A percentile compares a stretch with the other conserved stretches of the same genome.
phyloP scores from a whole-genome alignment of 176 grass and related monocot species.

The Saccharum officinarum region DNA sequence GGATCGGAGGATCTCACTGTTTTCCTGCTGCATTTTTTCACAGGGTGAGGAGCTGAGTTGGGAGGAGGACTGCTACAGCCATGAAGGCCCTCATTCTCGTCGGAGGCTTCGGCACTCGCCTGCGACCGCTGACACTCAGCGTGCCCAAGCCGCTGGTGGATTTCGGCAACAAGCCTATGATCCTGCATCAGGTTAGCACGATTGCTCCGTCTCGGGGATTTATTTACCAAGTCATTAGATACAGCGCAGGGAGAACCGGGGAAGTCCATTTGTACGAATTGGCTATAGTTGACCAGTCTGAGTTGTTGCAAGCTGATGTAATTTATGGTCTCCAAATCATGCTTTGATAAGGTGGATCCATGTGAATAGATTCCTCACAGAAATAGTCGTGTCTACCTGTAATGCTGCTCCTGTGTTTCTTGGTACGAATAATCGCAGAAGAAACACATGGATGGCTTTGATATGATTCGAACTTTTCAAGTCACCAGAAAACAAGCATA shows the following conservation, averaged over 20 bases:
- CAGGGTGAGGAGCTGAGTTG: slow-evolving; percentile 29
- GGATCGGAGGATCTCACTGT: slow-evolving; percentile 23
- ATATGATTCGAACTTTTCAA: not conserved
- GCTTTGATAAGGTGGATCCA: slow-evolving; percentile 34
- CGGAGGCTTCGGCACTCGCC: slow-evolving; percentile 90
- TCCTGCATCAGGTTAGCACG: slow-evolving; percentile 80
- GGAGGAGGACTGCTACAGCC: slow-evolving; percentile 30
- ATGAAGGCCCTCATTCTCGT: slow-evolving; percentile 97
- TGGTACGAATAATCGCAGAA: slow-evolving; percentile 13
- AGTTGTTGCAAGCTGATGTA: slow-evolving; percentile 2
- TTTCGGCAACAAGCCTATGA: slow-evolving; percentile 96
- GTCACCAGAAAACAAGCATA: not conserved
- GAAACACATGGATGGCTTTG: not conserved
- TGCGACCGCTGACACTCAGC: slow-evolving; percentile 84
- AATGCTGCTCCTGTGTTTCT: not conserved
- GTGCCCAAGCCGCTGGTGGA: slow-evolving; percentile 95
- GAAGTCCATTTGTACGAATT: not conserved
- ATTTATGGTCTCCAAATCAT: slow-evolving; percentile 18
- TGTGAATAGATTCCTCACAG: slow-evolving; percentile 31
- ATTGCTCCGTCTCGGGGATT: not conserved
- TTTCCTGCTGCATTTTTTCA: not conserved
- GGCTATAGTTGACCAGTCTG: not conserved
- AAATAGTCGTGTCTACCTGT: not conserved
- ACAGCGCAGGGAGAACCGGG: not conserved
- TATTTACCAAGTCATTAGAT: not conserved